Conservation (phyloP, 331 rosid genomes). For the Saraca asoca region DNA sequence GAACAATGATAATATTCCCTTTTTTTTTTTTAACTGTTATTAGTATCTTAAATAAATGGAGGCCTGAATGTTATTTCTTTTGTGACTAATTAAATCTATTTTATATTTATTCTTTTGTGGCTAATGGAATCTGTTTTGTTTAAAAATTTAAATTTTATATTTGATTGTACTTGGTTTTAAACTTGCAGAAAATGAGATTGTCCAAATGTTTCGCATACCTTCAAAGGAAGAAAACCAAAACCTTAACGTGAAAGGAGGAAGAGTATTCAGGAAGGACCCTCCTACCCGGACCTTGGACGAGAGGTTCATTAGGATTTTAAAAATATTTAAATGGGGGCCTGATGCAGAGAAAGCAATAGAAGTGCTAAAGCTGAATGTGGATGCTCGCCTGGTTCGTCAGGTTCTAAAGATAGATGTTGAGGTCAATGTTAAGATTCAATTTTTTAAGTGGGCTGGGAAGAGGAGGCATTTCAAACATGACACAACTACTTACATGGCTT, state of each 20-base stretch:
- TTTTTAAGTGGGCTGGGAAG: conserved; percentile 87
- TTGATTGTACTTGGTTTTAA: conserved; percentile 43
- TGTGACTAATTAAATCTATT: too few relatives aligned
- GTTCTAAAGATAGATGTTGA: conserved; percentile 81
- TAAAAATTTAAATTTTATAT: background rate
- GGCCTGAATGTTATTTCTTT: too few relatives aligned
- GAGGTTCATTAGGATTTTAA: conserved; percentile 83
- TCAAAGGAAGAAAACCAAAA: conserved; percentile 37
- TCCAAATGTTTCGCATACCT: conserved; percentile 69
- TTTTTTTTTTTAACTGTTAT: too few relatives aligned
- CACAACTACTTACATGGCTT: conserved; percentile 64
- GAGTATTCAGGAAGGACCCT: conserved; percentile 47
- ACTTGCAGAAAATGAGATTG: conserved; percentile 76
- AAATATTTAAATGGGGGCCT: conserved; percentile 91
- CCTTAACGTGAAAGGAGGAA: conserved; percentile 43
- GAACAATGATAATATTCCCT: too few relatives aligned
- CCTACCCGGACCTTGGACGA: conserved; percentile 70
- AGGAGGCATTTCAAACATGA: conserved; percentile 74
- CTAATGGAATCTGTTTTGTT: conserved; percentile 23
- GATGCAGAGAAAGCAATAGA: conserved; percentile 95
- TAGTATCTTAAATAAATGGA: too few relatives aligned
- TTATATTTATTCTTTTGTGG: too few relatives aligned
- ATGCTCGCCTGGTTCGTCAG: conserved; percentile 72
- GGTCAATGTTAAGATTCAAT: conserved; percentile 67
- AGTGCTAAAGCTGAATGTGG: conserved; percentile 77